Percentiles rank a stretch among this genome's conserved stretches.
Conservation (phyloP, 768 basidiomycete species). For the Mycena sanguinolenta region DNA sequence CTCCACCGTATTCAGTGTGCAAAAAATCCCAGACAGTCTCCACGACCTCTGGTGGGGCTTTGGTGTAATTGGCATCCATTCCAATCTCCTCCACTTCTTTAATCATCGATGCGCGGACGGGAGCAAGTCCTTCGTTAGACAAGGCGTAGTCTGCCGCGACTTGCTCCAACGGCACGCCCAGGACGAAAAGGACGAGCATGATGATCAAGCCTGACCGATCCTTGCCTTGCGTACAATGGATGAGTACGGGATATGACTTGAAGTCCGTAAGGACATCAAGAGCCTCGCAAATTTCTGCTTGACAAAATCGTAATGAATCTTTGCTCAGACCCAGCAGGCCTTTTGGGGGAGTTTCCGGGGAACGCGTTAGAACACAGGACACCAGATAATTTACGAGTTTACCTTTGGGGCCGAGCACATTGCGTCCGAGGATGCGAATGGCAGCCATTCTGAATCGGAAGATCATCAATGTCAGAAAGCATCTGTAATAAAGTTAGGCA, state of each 20-base stretch:
- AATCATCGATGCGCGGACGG: slow-evolving; percentile 36
- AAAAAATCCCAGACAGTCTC: slow-evolving; percentile 38
- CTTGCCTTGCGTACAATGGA: slow-evolving; percentile 41
- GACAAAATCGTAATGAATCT: slow-evolving; percentile 38
- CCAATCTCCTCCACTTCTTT: slow-evolving; percentile 39
- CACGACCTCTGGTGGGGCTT: slow-evolving; percentile 33
- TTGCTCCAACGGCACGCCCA: slow-evolving; percentile 28
- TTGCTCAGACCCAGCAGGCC: slow-evolving; percentile 35
- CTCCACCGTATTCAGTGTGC: slow-evolving; percentile 34
- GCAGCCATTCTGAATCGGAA: slow-evolving; percentile 34
- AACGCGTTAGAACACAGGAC: not conserved
- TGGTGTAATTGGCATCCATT: slow-evolving; percentile 35
- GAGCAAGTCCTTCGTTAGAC: slow-evolving; percentile 37
- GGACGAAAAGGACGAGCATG: slow-evolving; percentile 36
- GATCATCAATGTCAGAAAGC: slow-evolving; percentile 35
- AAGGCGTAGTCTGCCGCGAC: slow-evolving; percentile 36
- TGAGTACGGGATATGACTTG: slow-evolving; percentile 33
- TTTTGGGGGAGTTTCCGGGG: not conserved
- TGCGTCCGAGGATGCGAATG: slow-evolving; percentile 37
- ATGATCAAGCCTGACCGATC: slow-evolving; percentile 37
- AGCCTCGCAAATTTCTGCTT: slow-evolving; percentile 33
- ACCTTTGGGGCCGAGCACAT: slow-evolving; percentile 36
- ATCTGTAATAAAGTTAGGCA: slow-evolving; percentile 12
- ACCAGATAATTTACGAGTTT: not conserved
- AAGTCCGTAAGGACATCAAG: slow-evolving; percentile 33